These are phyloP conservation scores for Xeromyces bisporus DNA, from an alignment of 495 filamentous ascomycete species.

Conservation along the genomic window DNA sequence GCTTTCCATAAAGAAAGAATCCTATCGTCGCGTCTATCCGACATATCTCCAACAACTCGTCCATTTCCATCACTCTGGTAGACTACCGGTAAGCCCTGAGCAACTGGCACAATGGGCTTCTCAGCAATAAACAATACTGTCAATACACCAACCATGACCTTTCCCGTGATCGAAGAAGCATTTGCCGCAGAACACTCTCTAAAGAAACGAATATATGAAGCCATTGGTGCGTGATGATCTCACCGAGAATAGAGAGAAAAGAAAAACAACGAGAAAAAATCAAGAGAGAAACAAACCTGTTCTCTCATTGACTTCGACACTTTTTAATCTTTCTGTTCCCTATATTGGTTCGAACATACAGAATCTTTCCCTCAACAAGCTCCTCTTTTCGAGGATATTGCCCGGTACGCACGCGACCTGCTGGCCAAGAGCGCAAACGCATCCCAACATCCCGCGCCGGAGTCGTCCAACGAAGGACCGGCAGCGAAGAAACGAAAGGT, in stretches of 20 bases:
- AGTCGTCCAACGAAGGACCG: constrained; percentile 16
- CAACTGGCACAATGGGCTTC: constrained; percentile 33
- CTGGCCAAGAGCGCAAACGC: constrained; percentile 20
- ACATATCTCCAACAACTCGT: not conserved
- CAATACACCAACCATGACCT: constrained; percentile 14
- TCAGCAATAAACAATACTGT: constrained; percentile 30
- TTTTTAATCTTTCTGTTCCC: constrained; percentile 4
- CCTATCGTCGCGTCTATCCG: too few species aligned
- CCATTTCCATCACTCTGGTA: constrained; percentile 3
- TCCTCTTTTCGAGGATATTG: constrained; percentile 31
- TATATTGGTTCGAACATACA: constrained; percentile 9
- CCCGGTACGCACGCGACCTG: constrained; percentile 29
- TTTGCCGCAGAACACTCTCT: constrained; percentile 28
- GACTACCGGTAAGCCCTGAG: constrained; percentile 9
- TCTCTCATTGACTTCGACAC: too few species aligned
- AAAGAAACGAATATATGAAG: constrained; percentile 32
- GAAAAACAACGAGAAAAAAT: not conserved
- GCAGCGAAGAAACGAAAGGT: constrained; percentile 40
- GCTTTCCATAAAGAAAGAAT: too few species aligned
- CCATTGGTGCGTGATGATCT: constrained; percentile 24
- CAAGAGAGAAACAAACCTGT: not conserved
- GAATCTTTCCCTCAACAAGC: constrained; percentile 22
- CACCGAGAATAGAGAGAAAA: not conserved
- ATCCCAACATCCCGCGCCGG: constrained; percentile 8
- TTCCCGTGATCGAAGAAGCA: constrained; percentile 26